Base-by-base conservation (phyloP, 2,329 filamentous ascomycete genomes). In the Aspergillus fumigatus region DNA sequence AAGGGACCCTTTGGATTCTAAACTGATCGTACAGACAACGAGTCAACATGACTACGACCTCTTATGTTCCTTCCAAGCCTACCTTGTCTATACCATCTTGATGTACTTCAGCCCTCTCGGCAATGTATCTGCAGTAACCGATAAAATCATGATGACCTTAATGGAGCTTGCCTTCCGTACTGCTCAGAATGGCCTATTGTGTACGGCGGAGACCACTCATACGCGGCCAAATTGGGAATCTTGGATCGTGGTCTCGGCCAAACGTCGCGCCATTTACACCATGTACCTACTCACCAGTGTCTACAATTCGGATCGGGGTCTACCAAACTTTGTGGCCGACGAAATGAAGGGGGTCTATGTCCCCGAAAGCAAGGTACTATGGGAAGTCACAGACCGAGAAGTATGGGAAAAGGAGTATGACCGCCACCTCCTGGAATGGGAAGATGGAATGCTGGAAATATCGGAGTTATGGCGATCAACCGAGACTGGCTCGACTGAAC, bases 261-360 rank as follows among this genome's bases (percentile, higher is more conserved):
- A 83, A 58, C 73, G 82, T 2, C 74, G 83, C 3, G 77, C 79
- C 0, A 57, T 85, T 0, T 82, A 75, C 56, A 72, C 74, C 0
- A 80, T 83, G 75, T 84, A 83, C 54, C 67, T 84, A 3, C 78
- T 84, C 47, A 80, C 81, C 56, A 82, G 76, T 45, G 64, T 82
- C 0, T 75, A 83, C 6, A 75, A 76, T 1, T 64, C 74, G 0
- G 69, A 76, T 8, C 72, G 80, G 4, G 71, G 72, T 0, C 61
- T 80, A 0, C 77, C 79, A 0, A 79, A 75, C 0, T 83, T 79
- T 50, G 65, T 83, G 0, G 81, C 77, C 0, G 76, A 72, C 0
- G 82, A 84, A 61, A 65, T 84, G 14, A 65, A 61, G 1, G 77
- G 75, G 0, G 59, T 84, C 0, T 75, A 71, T 0, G 78, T 76